These are phyloP conservation scores for Cicer arietinum DNA, from an alignment of 306 rosid genomes.

Conservation along the genomic window DNA sequence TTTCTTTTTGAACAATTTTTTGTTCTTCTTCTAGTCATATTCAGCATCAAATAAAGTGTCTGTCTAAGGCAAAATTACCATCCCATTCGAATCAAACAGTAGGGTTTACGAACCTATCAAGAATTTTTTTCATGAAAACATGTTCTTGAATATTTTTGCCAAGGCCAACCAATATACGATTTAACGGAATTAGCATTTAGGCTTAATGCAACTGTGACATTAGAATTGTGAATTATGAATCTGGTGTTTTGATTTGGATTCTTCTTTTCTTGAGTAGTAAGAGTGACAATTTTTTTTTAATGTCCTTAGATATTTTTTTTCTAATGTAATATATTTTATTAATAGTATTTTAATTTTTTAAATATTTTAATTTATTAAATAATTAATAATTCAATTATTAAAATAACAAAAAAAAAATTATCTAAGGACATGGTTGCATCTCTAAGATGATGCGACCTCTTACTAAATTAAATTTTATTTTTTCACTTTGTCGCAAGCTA, in stretches of 20 bases:
- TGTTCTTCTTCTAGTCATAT: constrained; percentile 26
- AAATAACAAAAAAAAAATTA: too few relatives aligned
- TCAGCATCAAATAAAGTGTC: constrained; percentile 68
- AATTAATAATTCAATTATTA: too few relatives aligned
- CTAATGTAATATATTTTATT: constrained; percentile 54
- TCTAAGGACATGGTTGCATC: too few relatives aligned
- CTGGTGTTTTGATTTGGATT: constrained; percentile 83
- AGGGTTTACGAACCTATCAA: constrained; percentile 62
- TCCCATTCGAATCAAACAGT: constrained; percentile 78
- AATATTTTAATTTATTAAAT: too few relatives aligned
- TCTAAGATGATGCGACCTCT: too few relatives aligned
- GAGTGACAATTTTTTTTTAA: constrained; percentile 53
- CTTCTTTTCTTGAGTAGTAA: constrained; percentile 67
- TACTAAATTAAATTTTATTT: too few relatives aligned
- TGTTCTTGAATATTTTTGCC: constrained; percentile 69
- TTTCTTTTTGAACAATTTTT: too few relatives aligned
- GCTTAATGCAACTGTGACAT: constrained; percentile 54
- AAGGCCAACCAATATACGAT: constrained; percentile 67
- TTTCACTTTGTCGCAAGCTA: too few relatives aligned
- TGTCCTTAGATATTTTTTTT: too few relatives aligned
- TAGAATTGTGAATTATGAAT: constrained; percentile 62
- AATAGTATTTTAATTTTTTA: constrained; percentile 66
- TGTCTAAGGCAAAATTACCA: constrained; percentile 64
- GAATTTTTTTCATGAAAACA: constrained; percentile 64
- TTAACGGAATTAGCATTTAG: constrained; percentile 45